Base-by-base conservation (phyloP, 1,284 basidiomycete genomes). In the Anthracocystis walkeri region DNA sequence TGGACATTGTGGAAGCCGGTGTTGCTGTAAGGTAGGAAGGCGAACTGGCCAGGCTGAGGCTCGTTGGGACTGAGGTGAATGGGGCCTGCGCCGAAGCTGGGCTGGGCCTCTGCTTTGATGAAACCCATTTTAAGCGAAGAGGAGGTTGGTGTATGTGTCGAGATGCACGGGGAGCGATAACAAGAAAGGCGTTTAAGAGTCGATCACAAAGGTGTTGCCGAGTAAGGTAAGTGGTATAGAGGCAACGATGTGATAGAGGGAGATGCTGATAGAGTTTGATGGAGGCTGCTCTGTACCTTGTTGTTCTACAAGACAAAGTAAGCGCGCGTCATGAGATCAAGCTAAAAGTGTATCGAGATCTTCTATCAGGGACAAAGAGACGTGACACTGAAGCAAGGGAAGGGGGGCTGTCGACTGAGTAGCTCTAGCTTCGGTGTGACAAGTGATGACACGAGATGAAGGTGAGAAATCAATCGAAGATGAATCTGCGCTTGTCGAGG, bases 51-150 rank as follows among this genome's bases (percentile, higher is more conserved):
- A 21, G 63, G 55, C 50, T 75, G 65, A 40, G 64, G 40, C 31
- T 67, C 68, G 56, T 63, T 61, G 40, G 57, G 46, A 57, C 53
- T 64, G 65, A 67, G 56, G 61, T 69, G 64, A 21, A 67, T 41
- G 12, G 64, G 63, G 14, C 55, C 61, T 16, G 56, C 41, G 29
- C 54, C 65, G 58, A 62, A 75, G 56, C 61, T 51, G 33, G 73
- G 60, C 58, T 71, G 64, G 14, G 61, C 60, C 21, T 75, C 73
- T 20, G 61, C 65, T 58, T 75, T 75, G 65, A 75, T 75, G 55
- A 75, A 75, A 41, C 73, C 73, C 73, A 75, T 75, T 3, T 6
- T 67, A 57, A 21, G 40, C 7, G 29, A 14, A 18, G 27, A 4
- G n/a, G 33, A 25, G n/a, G 21, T 2, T 18, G n/a, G 20, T 29